Percentiles rank a stretch among this genome's conserved stretches.
phyloP scores from a whole-genome alignment of 371 early-diverging fungal species.

The Basidiobolus meristosporus region DNA sequence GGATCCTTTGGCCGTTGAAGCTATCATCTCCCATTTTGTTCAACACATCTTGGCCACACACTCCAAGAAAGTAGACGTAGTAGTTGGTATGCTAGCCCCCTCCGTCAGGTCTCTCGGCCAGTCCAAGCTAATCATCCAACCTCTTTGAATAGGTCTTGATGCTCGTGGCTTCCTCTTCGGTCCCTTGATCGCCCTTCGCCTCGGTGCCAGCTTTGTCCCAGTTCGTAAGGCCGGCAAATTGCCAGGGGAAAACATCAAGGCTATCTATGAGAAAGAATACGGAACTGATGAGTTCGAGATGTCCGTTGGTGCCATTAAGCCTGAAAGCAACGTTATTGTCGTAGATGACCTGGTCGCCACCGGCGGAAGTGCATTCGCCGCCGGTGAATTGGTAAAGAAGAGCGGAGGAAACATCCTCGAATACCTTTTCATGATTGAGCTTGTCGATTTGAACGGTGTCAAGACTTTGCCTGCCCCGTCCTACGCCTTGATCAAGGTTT shows the following conservation, averaged over 20 bases:
- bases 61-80: slow-evolving; percentile 61
- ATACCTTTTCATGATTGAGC: slow-evolving; percentile 82
- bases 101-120: no score
- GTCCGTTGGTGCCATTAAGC: slow-evolving; percentile 58
- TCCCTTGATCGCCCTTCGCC: slow-evolving; percentile 69
- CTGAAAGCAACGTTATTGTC: slow-evolving; percentile 71
- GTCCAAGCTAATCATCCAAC: no score
- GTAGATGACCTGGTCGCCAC: slow-evolving; percentile 95
- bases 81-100: slow-evolving; percentile 75
- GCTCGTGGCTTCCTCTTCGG: slow-evolving; percentile 86
- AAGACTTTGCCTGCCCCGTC: slow-evolving; percentile 59
- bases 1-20: slow-evolving; percentile 82
- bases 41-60: slow-evolving; percentile 51
- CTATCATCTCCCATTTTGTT: slow-evolving; percentile 68
- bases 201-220: slow-evolving; percentile 85
- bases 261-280: slow-evolving; percentile 84
- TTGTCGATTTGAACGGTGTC: slow-evolving; percentile 65
- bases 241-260: slow-evolving; percentile 55
- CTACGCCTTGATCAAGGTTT: slow-evolving; percentile 71
- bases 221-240: slow-evolving; percentile 93
- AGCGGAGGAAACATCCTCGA: slow-evolving; percentile 57
- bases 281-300: slow-evolving; percentile 89
- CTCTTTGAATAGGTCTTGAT: slow-evolving; percentile 36
- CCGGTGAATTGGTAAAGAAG: slow-evolving; percentile 52
- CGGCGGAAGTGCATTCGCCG: slow-evolving; percentile 20